phyloP scores from a whole-genome alignment of 805 yeast species.

The Candida sphagnicola region DNA sequence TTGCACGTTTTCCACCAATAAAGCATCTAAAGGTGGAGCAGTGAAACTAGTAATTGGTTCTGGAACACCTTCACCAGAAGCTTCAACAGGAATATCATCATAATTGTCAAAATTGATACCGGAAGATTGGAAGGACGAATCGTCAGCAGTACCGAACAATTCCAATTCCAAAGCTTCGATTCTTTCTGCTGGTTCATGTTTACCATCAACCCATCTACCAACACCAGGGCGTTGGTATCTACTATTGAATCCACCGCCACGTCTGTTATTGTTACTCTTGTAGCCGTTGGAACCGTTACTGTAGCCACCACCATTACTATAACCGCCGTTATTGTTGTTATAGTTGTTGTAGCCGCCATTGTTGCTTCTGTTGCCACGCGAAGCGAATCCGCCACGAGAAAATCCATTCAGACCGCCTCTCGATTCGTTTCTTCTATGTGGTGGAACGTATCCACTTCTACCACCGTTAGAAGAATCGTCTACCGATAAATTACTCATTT shows the following conservation, averaged over 20 bases:
- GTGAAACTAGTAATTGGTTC: slow-evolving; percentile 87
- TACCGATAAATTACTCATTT: slow-evolving; percentile 54
- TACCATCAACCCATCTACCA: slow-evolving; percentile 85
- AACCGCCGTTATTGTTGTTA: slow-evolving; percentile 17
- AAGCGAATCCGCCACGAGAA: slow-evolving; percentile 4
- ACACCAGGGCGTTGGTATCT: slow-evolving; percentile 46
- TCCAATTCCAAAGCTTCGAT: slow-evolving; percentile 71
- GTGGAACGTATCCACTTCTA: slow-evolving; percentile 49
- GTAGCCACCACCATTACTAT: slow-evolving; percentile 16
- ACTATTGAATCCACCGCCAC: slow-evolving; percentile 30
- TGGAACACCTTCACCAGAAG: slow-evolving; percentile 91
- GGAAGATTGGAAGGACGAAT: slow-evolving; percentile 75
- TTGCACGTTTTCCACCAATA: slow-evolving; percentile 81
- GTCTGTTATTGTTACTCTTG: slow-evolving; percentile 24
- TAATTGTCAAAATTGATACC: slow-evolving; percentile 99
- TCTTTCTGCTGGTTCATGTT: slow-evolving; percentile 75
- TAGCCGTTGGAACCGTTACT: slow-evolving; percentile 14
- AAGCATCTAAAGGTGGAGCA: slow-evolving; percentile 84
- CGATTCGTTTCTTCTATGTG: slow-evolving; percentile 42
- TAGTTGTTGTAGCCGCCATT: slow-evolving; percentile 10
- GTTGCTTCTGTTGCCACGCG: slow-evolving; percentile 3
- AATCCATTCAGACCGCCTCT: slow-evolving; percentile 10
- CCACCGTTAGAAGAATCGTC: slow-evolving; percentile 27
- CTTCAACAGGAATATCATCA: slow-evolving; percentile 98
- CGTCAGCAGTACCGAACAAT: slow-evolving; percentile 78